Evolutionary conservation across 2,329 filamentous ascomycete genomes (phyloP).

Genomic region (Cercospora sojina): DNA sequence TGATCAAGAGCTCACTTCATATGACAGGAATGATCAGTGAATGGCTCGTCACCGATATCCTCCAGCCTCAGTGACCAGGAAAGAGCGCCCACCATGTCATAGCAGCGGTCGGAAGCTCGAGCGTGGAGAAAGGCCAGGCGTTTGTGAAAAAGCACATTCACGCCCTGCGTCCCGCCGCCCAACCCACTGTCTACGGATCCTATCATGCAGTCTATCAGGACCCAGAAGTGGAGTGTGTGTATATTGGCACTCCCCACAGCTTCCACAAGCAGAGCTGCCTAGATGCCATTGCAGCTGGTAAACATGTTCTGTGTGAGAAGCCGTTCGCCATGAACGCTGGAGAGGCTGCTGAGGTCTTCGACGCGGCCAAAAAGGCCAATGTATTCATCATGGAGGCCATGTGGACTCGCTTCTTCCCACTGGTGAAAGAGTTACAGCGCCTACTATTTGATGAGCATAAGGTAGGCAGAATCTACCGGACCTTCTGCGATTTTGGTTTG

Average conservation of each 20-base stretch:
- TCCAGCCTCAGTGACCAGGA: constrained; percentile 42
- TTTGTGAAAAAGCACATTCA: constrained; percentile 19
- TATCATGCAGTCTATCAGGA: constrained; percentile 46
- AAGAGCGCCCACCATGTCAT: constrained; percentile 31
- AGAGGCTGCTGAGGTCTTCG: constrained; percentile 45
- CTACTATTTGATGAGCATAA: constrained; percentile 44
- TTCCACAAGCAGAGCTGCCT: constrained; percentile 49
- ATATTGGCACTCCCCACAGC: constrained; percentile 49
- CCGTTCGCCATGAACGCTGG: constrained; percentile 45
- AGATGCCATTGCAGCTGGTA: constrained; percentile 46
- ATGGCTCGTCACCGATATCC: constrained; percentile 49
- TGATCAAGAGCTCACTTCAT: background rate
- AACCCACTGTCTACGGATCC: constrained; percentile 42
- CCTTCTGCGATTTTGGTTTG: constrained; percentile 45
- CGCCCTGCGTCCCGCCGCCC: constrained; percentile 12
- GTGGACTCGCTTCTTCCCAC: constrained; percentile 48
- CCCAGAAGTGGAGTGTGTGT: constrained; percentile 47
- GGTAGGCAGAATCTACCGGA: constrained; percentile 43
- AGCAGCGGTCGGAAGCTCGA: constrained; percentile 23
- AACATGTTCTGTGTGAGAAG: constrained; percentile 51
- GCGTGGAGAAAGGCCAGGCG: constrained; percentile 22
- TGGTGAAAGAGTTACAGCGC: constrained; percentile 39
- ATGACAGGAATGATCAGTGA: constrained; percentile 45
- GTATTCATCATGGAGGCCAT: constrained; percentile 51
- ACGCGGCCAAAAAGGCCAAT: constrained; percentile 42